A percentile compares a stretch with the other conserved stretches of the same genome.
Evolutionary conservation across 768 basidiomycete genomes (phyloP).

Genomic region (Leccinum olivaceopallidum): DNA sequence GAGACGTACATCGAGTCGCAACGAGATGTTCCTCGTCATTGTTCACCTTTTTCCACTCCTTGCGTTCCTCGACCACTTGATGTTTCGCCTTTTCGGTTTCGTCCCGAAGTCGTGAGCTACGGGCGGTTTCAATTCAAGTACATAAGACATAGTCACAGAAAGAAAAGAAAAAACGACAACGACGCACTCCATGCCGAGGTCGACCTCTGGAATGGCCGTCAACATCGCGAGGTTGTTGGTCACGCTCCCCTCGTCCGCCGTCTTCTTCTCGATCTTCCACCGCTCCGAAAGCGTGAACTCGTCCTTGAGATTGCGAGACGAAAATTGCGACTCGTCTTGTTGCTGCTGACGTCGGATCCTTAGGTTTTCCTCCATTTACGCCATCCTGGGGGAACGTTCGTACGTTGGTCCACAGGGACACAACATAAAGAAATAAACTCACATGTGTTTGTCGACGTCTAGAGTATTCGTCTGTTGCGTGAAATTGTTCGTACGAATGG

Average conservation of each 20-base stretch:
- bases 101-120: slow-evolving; percentile 84
- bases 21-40: slow-evolving; percentile 83
- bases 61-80: slow-evolving; percentile 71
- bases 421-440: slow-evolving; percentile 24
- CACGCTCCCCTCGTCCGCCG: no score
- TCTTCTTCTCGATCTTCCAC: no score
- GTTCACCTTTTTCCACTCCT: slow-evolving; percentile 52
- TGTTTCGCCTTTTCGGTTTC: slow-evolving; percentile 84
- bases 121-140: no score
- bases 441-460: slow-evolving; percentile 99
- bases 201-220: no score
- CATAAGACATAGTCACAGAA: neutral
- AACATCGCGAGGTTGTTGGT: no score
- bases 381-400: slow-evolving; percentile 60
- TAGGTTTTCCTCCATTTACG: slow-evolving; percentile 94
- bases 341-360: slow-evolving; percentile 65
- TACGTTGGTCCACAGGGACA: no score
- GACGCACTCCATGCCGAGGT: slow-evolving; percentile 65
- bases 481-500: slow-evolving; percentile 88
- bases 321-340: slow-evolving; percentile 47
- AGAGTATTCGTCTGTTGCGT: slow-evolving; percentile 95
- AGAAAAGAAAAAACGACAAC: neutral
- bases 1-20: slow-evolving; percentile 77
- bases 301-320: slow-evolving; percentile 58
- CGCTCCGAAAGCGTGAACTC: slow-evolving; percentile 55